Base-by-base conservation (phyloP, 768 basidiomycete genomes). In the Leccinum sublutescens region DNA sequence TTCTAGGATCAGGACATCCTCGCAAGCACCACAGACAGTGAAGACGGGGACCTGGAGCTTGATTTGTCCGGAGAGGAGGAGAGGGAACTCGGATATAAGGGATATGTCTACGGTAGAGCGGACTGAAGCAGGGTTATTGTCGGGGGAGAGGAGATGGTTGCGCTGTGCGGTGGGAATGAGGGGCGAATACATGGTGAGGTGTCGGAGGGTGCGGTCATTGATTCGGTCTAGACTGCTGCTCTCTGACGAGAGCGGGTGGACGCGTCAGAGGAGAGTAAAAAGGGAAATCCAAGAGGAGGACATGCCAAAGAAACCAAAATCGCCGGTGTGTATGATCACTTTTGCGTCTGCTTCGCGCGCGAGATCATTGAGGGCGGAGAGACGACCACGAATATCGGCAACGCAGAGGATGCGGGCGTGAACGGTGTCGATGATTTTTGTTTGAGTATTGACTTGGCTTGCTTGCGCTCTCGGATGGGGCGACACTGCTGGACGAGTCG, bases 1-100 rank as follows among this genome's bases (percentile, higher is more conserved):
- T 79, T 98, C 97, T 63, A 98, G 79, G 47, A 99, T 83, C 53
- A 85, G 66, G 40, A 99, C 93, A 70, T 99, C 97, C 76, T 99
- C 97, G 69, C 96, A 97, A 23, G 96, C 93, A 27, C 97, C 97
- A 86, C 92, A 96, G 38, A 98, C 93, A 55, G 95, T 94, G 77
- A 89, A 99, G 12, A 98, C 93, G 48, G 97, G 97, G 9, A 98
- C 84, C 55, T 88, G 82, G 56, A 99, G 86, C 70, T 91, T 93
- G 77, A 99, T 84, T 63, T 94, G 89, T 50, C 94, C 94, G 4
- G 89, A 85, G 57, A 96, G 85, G 4, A 99, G 85, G 25, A 91
- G 83, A 5, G 95, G 95, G 71, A 98, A 98, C 73, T 98, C 96
- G 51, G 93, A 95, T 54, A 98, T 85, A 64, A 89, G 85, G 70